Percentiles rank a stretch among this genome's conserved stretches.
These are phyloP conservation scores for Pythium guiyangense DNA, from an alignment of 352 stramenopile genomes.

Conservation along the genomic window DNA sequence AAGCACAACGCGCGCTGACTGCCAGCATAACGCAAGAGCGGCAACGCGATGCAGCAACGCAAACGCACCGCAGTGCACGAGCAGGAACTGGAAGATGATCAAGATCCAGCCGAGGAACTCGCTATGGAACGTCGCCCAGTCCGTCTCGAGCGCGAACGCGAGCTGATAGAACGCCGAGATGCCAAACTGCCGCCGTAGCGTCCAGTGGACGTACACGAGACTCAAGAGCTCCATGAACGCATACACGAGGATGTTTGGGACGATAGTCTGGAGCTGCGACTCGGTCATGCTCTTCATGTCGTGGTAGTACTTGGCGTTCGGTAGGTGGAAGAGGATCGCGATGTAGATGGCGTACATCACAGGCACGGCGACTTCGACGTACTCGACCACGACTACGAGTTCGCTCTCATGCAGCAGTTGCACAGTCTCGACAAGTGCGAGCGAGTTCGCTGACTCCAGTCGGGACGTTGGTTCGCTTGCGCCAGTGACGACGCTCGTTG, in stretches of 20 bases:
- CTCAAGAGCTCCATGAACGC: slow-evolving; percentile 18
- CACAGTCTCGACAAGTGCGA: background rate
- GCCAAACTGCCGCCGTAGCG: slow-evolving; percentile 17
- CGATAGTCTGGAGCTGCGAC: no score
- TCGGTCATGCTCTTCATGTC: no score
- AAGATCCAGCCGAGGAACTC: slow-evolving; percentile 24
- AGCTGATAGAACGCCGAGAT: no score
- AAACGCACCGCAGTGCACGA: no score
- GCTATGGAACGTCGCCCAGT: slow-evolving; percentile 25
- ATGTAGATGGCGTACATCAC: slow-evolving; percentile 26
- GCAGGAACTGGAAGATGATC: slow-evolving; percentile 25
- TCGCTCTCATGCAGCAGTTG: slow-evolving; percentile 4
- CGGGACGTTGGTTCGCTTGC: no score
- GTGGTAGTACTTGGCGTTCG: slow-evolving; percentile 28
- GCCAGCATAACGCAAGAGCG: no score
- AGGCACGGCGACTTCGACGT: slow-evolving; percentile 30
- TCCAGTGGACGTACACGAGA: slow-evolving; percentile 13
- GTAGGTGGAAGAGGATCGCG: slow-evolving; percentile 24
- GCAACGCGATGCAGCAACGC: no score
- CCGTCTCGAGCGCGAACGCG: slow-evolving; percentile 31
- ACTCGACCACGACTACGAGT: slow-evolving; percentile 17
- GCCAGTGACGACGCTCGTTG: no score
- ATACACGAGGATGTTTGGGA: no score
- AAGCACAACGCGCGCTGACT: no score
- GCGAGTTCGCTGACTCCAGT: background rate